A percentile compares a stretch with the other conserved stretches of the same genome.
phyloP scores from a whole-genome alignment of 305 asterid genomes.

The Stenogyne calaminthoides region DNA sequence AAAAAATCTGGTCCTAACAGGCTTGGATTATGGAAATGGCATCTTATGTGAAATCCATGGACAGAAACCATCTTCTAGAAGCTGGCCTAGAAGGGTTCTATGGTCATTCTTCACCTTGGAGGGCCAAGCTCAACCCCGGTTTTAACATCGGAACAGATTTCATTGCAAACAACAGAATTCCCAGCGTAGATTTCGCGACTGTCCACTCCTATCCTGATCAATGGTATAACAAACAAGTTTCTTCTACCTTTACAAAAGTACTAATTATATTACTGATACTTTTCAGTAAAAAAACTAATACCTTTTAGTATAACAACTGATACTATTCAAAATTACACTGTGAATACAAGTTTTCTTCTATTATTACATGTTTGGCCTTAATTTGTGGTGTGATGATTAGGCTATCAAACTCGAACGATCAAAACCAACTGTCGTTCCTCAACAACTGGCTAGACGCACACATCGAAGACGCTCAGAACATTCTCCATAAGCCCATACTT shows the following conservation, averaged over 20 bases:
- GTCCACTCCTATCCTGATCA: constrained; percentile 85
- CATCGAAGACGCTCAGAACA: constrained; percentile 66
- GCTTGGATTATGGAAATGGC: constrained; percentile 91
- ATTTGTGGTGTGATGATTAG: constrained; percentile 32
- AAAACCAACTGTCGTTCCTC: constrained; percentile 56
- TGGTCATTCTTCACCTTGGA: constrained; percentile 62
- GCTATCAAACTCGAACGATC: constrained; percentile 56
- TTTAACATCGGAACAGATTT: constrained; percentile 74
- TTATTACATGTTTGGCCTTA: background rate
- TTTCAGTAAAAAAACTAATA: no score
- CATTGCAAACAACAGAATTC: constrained; percentile 66
- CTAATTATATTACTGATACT: no score
- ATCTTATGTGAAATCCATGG: constrained; percentile 70
- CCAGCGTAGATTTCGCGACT: constrained; percentile 79
- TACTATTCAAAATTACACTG: no score
- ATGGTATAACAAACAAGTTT: constrained; percentile 48
- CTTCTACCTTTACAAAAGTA: background rate
- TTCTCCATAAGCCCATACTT: constrained; percentile 73
- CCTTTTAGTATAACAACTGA: no score
- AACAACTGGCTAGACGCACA: constrained; percentile 72
- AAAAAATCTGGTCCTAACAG: constrained; percentile 31
- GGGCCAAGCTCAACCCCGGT: constrained; percentile 59
- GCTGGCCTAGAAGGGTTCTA: constrained; percentile 93
- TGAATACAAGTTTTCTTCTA: background rate
- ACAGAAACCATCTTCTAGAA: constrained; percentile 76